Evolutionary conservation across 1,139 yeast species (phyloP).

Genomic region (Yamadazyma sp.): DNA sequence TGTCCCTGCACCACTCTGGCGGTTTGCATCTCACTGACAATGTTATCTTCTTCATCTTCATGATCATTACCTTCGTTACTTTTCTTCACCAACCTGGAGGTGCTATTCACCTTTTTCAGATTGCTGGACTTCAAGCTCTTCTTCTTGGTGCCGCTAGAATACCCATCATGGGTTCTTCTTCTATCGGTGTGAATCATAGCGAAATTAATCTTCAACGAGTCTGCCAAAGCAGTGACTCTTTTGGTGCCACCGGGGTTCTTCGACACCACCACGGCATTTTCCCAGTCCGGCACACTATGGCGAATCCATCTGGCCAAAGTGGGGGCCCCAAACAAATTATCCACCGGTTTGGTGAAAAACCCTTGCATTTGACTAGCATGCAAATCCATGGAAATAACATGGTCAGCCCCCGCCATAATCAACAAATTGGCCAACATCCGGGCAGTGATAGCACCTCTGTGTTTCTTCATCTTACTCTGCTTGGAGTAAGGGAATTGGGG

Average conservation of each 20-base stretch:
- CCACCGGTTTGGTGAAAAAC: constrained; percentile 94
- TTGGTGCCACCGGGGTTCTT: constrained; percentile 99
- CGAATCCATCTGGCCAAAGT: constrained; percentile 95
- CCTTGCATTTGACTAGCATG: constrained; percentile 99
- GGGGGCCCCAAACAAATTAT: constrained; percentile 94
- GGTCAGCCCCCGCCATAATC: constrained; percentile 99
- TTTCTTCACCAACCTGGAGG: neutral
- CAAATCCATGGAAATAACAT: constrained; percentile 95
- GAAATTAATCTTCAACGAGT: constrained; percentile 88
- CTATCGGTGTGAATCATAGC: constrained; percentile 99
- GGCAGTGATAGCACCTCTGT: constrained; percentile 98
- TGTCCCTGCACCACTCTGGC: constrained; percentile 97
- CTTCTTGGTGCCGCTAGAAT: constrained; percentile 37
- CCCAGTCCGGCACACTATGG: constrained; percentile 81
- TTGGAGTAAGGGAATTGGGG: constrained; percentile 98
- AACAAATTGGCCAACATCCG: constrained; percentile 94
- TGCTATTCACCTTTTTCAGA: constrained; percentile 28
- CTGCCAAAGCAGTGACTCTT: constrained; percentile 96
- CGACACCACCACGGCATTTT: constrained; percentile 81
- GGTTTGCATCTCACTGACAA: constrained; percentile 85
- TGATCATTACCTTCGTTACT: constrained; percentile 28
- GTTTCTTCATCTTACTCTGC: constrained; percentile 97
- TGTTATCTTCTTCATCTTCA: constrained; percentile 64
- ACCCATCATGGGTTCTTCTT: constrained; percentile 80
- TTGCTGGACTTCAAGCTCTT: constrained; percentile 27